Evolutionary conservation across 768 basidiomycete genomes (phyloP).

Genomic region (Sistotremastrum niveocremeum): DNA sequence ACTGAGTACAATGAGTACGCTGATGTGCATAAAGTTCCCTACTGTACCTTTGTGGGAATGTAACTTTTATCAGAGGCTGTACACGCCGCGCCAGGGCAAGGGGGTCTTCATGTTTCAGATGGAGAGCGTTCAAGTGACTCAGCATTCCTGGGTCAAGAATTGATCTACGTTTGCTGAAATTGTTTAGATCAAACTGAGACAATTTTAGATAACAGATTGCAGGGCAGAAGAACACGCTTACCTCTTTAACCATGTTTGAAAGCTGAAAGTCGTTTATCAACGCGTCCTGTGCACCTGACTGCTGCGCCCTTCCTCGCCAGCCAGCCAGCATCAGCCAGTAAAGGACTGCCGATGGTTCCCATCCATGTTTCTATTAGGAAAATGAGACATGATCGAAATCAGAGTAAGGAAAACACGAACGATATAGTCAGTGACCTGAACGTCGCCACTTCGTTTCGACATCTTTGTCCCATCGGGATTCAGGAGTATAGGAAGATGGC

Average conservation of each 20-base stretch:
- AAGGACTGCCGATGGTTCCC: constrained; percentile 78
- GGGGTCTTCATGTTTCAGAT: constrained; percentile 46
- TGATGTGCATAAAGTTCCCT: constrained; percentile 30
- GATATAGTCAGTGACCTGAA: constrained; percentile 75
- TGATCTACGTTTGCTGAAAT: constrained; percentile 73
- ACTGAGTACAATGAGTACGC: constrained; percentile 39
- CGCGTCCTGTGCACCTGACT: constrained; percentile 51
- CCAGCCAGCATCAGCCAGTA: constrained; percentile 95
- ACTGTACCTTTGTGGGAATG: constrained; percentile 46
- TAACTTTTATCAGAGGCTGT: constrained; percentile 35
- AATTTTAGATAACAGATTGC: not conserved
- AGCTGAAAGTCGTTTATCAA: constrained; percentile 37
- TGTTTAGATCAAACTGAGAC: constrained; percentile 57
- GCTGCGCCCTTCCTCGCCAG: constrained; percentile 41
- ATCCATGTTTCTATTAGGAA: constrained; percentile 53
- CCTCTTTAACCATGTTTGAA: constrained; percentile 53
- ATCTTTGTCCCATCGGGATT: constrained; percentile 89
- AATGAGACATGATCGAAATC: not conserved
- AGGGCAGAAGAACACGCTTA: constrained; percentile 14
- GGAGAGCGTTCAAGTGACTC: constrained; percentile 79
- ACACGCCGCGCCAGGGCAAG: constrained; percentile 40
- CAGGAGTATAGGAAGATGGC: constrained; percentile 80
- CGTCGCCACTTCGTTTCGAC: constrained; percentile 88
- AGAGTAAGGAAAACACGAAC: constrained; percentile 27
- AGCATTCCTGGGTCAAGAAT: constrained; percentile 70